These are phyloP conservation scores for Blastobotrys mokoenaii DNA, from an alignment of 805 yeast genomes.

Conservation along the genomic window DNA sequence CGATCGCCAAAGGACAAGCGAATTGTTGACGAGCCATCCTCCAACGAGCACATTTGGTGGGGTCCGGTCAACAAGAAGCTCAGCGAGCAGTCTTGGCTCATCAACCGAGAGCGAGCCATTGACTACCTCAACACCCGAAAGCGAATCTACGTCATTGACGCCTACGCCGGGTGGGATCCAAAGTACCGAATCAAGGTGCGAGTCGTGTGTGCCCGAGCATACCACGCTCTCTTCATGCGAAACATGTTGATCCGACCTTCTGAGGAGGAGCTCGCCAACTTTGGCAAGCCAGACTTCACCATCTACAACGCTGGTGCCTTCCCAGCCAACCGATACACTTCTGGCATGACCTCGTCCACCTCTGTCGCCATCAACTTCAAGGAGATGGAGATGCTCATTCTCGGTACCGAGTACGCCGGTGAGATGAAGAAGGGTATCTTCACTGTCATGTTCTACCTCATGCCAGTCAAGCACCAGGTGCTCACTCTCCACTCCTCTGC, in stretches of 20 bases:
- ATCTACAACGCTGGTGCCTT: slow-evolving; percentile 98
- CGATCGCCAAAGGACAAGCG: slow-evolving; percentile 98
- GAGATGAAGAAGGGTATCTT: slow-evolving; percentile 99
- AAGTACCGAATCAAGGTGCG: slow-evolving; percentile 92
- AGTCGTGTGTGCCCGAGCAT: slow-evolving; percentile 95
- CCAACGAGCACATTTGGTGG: slow-evolving; percentile 91
- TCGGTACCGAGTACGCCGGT: slow-evolving; percentile 99
- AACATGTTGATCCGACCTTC: slow-evolving; percentile 97
- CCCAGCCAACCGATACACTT: slow-evolving; percentile 94
- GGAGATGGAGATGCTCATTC: slow-evolving; percentile 96
- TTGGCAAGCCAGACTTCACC: slow-evolving; percentile 97
- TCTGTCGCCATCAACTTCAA: slow-evolving; percentile 95
- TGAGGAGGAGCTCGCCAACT: slow-evolving; percentile 73
- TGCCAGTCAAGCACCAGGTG: slow-evolving; percentile 89
- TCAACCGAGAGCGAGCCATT: slow-evolving; percentile 91
- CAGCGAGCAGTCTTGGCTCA: slow-evolving; percentile 88
- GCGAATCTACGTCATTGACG: slow-evolving; percentile 89
- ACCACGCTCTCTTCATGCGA: slow-evolving; percentile 96
- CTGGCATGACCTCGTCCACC: slow-evolving; percentile 95
- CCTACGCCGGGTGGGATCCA: slow-evolving; percentile 99
- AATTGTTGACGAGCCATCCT: slow-evolving; percentile 88
- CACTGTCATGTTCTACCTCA: slow-evolving; percentile 97
- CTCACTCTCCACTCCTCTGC: slow-evolving; percentile 93
- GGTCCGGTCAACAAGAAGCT: slow-evolving; percentile 97
- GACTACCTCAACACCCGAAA: slow-evolving; percentile 95